These are phyloP conservation scores for Linnemannia exigua DNA, from an alignment of 192 early-diverging fungal species.

Conservation along the genomic window DNA sequence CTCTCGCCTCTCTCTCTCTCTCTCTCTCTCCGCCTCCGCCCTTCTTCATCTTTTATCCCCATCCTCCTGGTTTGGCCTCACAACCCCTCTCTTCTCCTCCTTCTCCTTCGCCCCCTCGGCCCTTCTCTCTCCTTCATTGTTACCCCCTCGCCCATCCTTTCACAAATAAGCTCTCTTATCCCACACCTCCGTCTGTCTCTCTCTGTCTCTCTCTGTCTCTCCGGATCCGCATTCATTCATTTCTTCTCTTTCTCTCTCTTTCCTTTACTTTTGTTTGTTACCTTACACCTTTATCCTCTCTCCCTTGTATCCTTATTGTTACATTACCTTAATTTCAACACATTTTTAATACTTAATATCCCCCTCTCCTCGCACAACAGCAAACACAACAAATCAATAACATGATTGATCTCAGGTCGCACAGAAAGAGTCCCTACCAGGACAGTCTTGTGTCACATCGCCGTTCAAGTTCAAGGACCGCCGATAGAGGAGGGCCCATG, in stretches of 20 bases:
- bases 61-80: neutral
- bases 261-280: neutral
- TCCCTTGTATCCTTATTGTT: neutral
- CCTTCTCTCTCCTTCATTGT: neutral
- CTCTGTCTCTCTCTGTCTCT: neutral
- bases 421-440: slow-evolving; percentile 45
- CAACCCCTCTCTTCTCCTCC: neutral
- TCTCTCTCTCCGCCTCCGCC: neutral
- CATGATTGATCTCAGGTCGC: slow-evolving; percentile 53
- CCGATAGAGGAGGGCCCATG: neutral
- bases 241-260: neutral
- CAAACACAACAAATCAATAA: neutral
- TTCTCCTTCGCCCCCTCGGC: neutral
- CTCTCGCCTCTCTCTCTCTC: neutral
- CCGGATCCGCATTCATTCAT: neutral
- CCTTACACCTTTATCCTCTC: neutral
- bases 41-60: neutral
- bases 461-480: neutral
- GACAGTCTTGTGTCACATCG: slow-evolving; percentile 46
- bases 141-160: neutral
- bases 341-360: slow-evolving; percentile 8
- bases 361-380: neutral
- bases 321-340: slow-evolving; percentile 3
- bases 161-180: neutral
- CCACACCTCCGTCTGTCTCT: neutral